Percentiles rank a stretch among this genome's conserved stretches.
These are phyloP conservation scores for Silene latifolia DNA, from an alignment of 148 eudicot species.

Conservation along the genomic window DNA sequence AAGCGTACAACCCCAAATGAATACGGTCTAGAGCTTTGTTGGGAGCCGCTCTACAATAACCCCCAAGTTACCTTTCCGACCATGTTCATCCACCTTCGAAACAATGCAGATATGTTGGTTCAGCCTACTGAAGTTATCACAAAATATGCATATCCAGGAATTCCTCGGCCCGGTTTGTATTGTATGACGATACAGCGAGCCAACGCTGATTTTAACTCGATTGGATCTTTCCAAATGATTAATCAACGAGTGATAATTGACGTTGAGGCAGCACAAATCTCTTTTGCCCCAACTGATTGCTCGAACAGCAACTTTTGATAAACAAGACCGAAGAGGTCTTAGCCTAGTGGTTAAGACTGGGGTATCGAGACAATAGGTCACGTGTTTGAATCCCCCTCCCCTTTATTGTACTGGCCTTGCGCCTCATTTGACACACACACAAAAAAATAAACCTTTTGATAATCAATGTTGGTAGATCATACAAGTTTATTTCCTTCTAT, in stretches of 20 bases:
- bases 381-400: too few relatives aligned
- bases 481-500: too few relatives aligned
- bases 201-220: not conserved
- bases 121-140: not conserved
- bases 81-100: not conserved
- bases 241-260: not conserved
- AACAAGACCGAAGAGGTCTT: too few relatives aligned
- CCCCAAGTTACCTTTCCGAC: not conserved
- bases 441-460: not conserved
- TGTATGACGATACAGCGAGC: not conserved
- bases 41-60: not conserved
- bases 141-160: not conserved
- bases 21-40: not conserved
- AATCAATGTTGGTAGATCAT: too few relatives aligned
- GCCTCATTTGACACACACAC: too few relatives aligned
- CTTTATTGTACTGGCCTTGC: too few relatives aligned
- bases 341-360: too few relatives aligned
- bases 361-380: too few relatives aligned
- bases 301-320: not conserved
- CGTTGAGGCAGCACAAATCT: not conserved
- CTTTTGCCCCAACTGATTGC: conserved; percentile 2
- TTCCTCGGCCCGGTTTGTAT: not conserved
- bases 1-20: not conserved
- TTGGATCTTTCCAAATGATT: not conserved
- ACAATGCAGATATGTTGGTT: not conserved